Base-by-base conservation (phyloP, 352 stramenopile species). In the Globisporangium spinosum region DNA sequence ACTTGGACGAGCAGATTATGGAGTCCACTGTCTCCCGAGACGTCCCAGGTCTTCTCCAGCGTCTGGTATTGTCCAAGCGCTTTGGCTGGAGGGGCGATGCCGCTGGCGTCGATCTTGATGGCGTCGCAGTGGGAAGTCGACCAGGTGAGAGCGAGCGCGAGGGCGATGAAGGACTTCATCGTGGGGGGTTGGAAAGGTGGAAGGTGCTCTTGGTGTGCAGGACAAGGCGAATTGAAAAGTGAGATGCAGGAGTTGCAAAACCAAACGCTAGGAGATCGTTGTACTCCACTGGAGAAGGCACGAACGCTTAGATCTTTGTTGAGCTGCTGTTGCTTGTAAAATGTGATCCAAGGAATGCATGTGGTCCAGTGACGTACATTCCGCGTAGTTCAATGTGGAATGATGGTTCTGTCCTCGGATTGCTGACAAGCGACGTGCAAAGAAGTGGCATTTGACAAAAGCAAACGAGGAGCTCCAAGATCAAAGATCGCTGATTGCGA, bases 1-100 rank as follows among this genome's bases (percentile, higher is more conserved):
- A n/a, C n/a, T 8, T 53, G 58, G 17, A 63, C 34, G 3, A 53
- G 58, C n/a, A 63, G 58, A 10, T 29, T 53, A n/a, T 25, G 58
- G 20, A 63, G 29, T 53, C n/a, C 34, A 10, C 22, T 53, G 15
- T 13, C 20, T 20, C 58, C 34, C 23, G 58, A 23, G 29, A 63
- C 12, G 5, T 4, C 47, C 58, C 58, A 63, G 13, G 34, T 63
- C 58, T 63, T 63, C 29, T 54, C 40, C 12, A 63, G 40, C 1
- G 58, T 54, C 23, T 63, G 58, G 22, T 51, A 32, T 13, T 23
- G 3, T 15, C 47, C 47, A n/a, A 23, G 47, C 12, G 12, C 35
- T 0, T 43, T 43, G 0, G 3, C 3, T n/a, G 38, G 38, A 47
- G 38, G 38, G 13, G 38, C 38, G 10, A 47, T 3, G 10, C 13